A percentile compares a stretch with the other conserved stretches of the same genome.
Conservation (phyloP, 805 yeast species). For the Suhomyces canberraensis region DNA sequence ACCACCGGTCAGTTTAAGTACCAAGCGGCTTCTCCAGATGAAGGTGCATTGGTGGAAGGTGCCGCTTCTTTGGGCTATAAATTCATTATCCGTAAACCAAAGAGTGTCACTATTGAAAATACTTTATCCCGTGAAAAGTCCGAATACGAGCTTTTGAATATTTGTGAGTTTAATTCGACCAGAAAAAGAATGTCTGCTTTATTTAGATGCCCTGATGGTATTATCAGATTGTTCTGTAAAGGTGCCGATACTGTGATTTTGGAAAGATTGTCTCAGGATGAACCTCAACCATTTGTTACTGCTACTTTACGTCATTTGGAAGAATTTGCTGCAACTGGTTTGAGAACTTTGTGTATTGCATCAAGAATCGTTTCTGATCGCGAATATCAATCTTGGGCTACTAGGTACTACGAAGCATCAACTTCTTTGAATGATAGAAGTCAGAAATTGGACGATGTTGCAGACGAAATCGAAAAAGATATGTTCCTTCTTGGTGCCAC, state of each 20-base stretch:
- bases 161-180: conserved; percentile 96
- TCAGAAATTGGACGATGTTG: conserved; percentile 78
- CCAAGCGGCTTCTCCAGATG: conserved; percentile 99
- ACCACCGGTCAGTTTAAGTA: conserved; percentile 68
- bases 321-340: conserved; percentile 94
- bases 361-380: conserved; percentile 72
- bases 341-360: conserved; percentile 92
- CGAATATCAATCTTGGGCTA: conserved; percentile 73
- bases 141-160: conserved; percentile 73
- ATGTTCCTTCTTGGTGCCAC: conserved; percentile 90
- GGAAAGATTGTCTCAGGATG: conserved; percentile 67
- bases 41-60: conserved; percentile 97
- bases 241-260: conserved; percentile 97
- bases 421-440: conserved; percentile 75
- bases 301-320: conserved; percentile 85
- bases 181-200: conserved; percentile 97
- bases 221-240: conserved; percentile 82
- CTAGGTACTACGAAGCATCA: conserved; percentile 70
- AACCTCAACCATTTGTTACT: conserved; percentile 71
- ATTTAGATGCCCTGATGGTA: conserved; percentile 91
- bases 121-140: conserved; percentile 49
- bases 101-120: conserved; percentile 63
- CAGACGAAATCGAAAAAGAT: conserved; percentile 81
- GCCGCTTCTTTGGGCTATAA: conserved; percentile 86
- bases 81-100: conserved; percentile 83